Evolutionary conservation across 2,329 filamentous ascomycete genomes (phyloP), one percentile per base, ranked within the genome.

Genomic region (Beauveria brongniartii): DNA sequence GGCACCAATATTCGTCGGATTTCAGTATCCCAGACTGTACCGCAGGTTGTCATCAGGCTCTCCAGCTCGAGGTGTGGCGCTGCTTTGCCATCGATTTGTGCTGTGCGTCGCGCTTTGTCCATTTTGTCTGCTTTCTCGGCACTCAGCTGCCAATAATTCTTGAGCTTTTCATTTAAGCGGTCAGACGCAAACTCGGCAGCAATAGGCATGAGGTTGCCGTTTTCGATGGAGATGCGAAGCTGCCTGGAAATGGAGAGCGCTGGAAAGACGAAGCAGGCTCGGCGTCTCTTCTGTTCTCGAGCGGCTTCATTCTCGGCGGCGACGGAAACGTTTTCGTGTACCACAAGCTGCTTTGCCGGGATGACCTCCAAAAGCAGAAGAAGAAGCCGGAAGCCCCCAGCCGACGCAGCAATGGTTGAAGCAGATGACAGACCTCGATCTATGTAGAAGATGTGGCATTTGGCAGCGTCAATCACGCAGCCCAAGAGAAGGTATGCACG

Each of bases 131-230:
- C 9, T 6, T 10, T 7, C 0, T 52, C 47, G 3, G 26, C 48
- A 3, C 30, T 24, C 41, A 44, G 37, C 48, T 59, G 40, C 57
- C 57, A 59, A 14, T 59, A 59, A 14, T n/a, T 46, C 48, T 20
- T 59, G 14, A 59, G 57, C 28, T 59, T 59, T 7, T 53, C 41
- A 20, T 53, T 28, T 37, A 59, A 40, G 8, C 57, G 57, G 10
- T 59, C 57, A 20, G 57, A 59, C 2, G 48, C 50, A 22, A 59
- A 59, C 18, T 59, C 57, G 8, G 44, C 28, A 2, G 48, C 26
- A 53, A 59, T 54, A 28, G 57, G 48, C 48, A 59, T 53, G n/a
- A 59, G 48, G 28, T 54, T 59, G 24, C 57, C 57, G 41, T 59
- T 59, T 20, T 59, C 47, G 28, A 59, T 59, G 7, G 57, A 46